Conservation (phyloP, 106 monocot species). For the Allium cepa region DNA sequence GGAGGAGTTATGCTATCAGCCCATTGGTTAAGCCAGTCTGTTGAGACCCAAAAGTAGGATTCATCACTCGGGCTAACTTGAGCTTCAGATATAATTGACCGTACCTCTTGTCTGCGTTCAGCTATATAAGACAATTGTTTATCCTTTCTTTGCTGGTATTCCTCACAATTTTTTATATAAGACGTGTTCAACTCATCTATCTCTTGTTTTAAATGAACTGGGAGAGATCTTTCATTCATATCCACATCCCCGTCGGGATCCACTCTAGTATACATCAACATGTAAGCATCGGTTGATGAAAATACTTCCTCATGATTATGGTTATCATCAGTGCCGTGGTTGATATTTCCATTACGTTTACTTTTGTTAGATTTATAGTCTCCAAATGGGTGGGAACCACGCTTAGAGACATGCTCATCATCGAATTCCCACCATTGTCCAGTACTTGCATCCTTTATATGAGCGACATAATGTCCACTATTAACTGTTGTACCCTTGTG, state of each 20-base stretch:
- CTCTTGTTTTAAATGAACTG: slow-evolving; percentile 52
- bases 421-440: slow-evolving; percentile 99
- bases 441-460: slow-evolving; percentile 81
- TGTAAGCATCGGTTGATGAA: slow-evolving; percentile 94
- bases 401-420: slow-evolving; percentile 84
- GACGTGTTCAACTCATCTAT: slow-evolving; percentile 55
- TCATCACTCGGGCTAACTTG: slow-evolving; percentile 49
- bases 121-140: slow-evolving; percentile 41
- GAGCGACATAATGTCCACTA: slow-evolving; percentile 96
- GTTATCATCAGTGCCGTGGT: slow-evolving; percentile 4
- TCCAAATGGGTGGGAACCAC: slow-evolving; percentile 79
- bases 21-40: slow-evolving; percentile 94
- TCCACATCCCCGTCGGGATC: slow-evolving; percentile 7
- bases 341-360: slow-evolving; percentile 34
- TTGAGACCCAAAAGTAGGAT: slow-evolving; percentile 81
- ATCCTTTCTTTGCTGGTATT: slow-evolving; percentile 71
- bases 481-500: slow-evolving; percentile 90
- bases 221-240: slow-evolving; percentile 30
- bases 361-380: slow-evolving; percentile 32
- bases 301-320: slow-evolving; percentile 43
- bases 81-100: slow-evolving; percentile 68
- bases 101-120: slow-evolving; percentile 74
- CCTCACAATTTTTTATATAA: slow-evolving; percentile 47
- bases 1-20: slow-evolving; percentile 65
- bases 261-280: slow-evolving; percentile 80